These are phyloP conservation scores for Penicillium brevicompactum DNA, from an alignment of 2,329 filamentous ascomycete species.

Conservation along the genomic window DNA sequence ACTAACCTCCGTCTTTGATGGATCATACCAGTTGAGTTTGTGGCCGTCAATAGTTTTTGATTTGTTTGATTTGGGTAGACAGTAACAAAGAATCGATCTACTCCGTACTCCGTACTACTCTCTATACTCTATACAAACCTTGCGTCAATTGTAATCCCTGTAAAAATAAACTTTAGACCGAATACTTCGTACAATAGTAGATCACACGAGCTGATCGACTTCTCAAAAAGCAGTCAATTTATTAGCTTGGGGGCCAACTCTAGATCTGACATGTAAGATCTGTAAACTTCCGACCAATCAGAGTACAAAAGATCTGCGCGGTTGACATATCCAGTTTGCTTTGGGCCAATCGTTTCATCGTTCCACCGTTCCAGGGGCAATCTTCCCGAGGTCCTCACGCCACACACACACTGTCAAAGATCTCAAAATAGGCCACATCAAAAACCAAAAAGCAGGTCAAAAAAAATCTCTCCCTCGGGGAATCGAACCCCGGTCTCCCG, in stretches of 20 bases:
- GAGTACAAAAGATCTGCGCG: background rate
- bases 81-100: too few relatives aligned
- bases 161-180: too few relatives aligned
- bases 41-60: background rate
- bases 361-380: too few relatives aligned
- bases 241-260: background rate
- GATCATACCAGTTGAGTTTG: background rate
- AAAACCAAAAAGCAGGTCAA: background rate
- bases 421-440: too few relatives aligned
- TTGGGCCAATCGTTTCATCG: background rate
- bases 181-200: too few relatives aligned
- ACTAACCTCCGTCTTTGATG: background rate
- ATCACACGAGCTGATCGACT: too few relatives aligned
- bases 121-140: too few relatives aligned
- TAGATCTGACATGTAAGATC: background rate
- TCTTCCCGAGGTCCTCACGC: too few relatives aligned
- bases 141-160: too few relatives aligned
- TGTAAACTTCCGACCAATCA: background rate
- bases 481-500: conserved; percentile 41
- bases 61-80: too few relatives aligned
- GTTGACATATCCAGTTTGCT: background rate
- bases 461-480: conserved; percentile 26
- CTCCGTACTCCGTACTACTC: too few relatives aligned
- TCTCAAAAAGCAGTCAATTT: background rate
- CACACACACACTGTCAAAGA: too few relatives aligned